These are phyloP conservation scores for Elongisporangium prolatum DNA, from an alignment of 352 stramenopile genomes.

Conservation along the genomic window DNA sequence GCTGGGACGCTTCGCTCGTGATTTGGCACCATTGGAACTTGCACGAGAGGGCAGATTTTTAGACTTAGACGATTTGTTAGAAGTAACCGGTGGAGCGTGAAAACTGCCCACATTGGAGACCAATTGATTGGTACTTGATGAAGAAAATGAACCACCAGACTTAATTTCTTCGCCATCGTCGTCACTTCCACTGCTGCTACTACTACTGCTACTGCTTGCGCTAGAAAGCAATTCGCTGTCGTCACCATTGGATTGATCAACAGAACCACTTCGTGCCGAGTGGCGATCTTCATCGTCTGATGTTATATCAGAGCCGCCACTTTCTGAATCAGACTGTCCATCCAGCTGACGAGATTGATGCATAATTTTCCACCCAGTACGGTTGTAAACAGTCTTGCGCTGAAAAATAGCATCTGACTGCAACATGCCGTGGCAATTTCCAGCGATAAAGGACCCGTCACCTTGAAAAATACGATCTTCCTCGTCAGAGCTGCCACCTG, in stretches of 20 bases:
- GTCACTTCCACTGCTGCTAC: constrained; percentile 53
- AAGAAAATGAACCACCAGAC: neutral
- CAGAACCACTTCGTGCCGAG: constrained; percentile 26
- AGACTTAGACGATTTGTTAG: neutral
- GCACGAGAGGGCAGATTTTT: neutral
- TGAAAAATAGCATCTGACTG: constrained; percentile 32
- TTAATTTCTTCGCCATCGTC: constrained; percentile 21
- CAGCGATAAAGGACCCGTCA: constrained; percentile 35
- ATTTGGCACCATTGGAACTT: neutral
- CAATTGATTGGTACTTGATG: neutral
- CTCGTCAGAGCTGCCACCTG: constrained; percentile 8
- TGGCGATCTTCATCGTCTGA: constrained; percentile 51
- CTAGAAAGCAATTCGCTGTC: constrained; percentile 37
- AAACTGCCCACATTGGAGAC: neutral
- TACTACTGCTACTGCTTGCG: constrained; percentile 44
- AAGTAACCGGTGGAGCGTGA: neutral
- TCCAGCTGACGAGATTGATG: constrained; percentile 33
- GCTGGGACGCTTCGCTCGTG: constrained; percentile 2
- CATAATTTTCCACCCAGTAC: constrained; percentile 10
- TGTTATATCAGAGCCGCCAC: constrained; percentile 35
- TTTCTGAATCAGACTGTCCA: constrained; percentile 55
- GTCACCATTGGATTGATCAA: constrained; percentile 23
- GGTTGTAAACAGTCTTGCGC: constrained; percentile 24
- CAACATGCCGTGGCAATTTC: neutral
- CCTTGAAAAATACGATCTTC: constrained; percentile 29